These are phyloP conservation scores for Sugiyamaella castrensis DNA, from an alignment of 1,139 yeast species.

Conservation along the genomic window DNA sequence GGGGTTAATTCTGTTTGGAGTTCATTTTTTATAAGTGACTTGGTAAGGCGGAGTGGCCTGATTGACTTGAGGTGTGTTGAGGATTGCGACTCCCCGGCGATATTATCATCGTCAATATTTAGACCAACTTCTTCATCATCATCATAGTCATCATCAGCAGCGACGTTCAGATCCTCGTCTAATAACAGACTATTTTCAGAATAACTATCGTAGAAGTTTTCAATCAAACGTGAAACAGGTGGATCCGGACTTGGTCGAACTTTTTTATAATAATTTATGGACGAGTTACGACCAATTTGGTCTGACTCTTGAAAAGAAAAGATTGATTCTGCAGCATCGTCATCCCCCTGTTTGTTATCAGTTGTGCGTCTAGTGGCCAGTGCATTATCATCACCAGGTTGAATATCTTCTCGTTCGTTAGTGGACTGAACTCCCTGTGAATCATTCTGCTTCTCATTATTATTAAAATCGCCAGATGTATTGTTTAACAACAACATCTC, in stretches of 20 bases:
- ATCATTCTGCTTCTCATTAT: background rate
- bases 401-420: no score
- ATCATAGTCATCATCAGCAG: slow-evolving; percentile 19
- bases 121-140: slow-evolving; percentile 34
- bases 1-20: no score
- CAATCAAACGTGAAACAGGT: slow-evolving; percentile 1
- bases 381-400: no score
- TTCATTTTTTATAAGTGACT: background rate
- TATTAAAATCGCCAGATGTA: background rate
- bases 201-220: slow-evolving; percentile 7
- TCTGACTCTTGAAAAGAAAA: slow-evolving; percentile 32
- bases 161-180: slow-evolving; percentile 14
- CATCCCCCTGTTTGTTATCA: background rate
- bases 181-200: slow-evolving; percentile 5
- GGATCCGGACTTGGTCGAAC: background rate
- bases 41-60: slow-evolving; percentile 13
- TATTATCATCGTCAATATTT: background rate
- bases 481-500: background rate
- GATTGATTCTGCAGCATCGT: slow-evolving; percentile 26
- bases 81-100: background rate
- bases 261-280: slow-evolving; percentile 34
- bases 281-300: slow-evolving; percentile 29
- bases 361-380: no score
- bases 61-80: slow-evolving; percentile 3
- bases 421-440: no score